phyloP scores from a whole-genome alignment of 352 stramenopile species.

The Aphanomyces stellatus region DNA sequence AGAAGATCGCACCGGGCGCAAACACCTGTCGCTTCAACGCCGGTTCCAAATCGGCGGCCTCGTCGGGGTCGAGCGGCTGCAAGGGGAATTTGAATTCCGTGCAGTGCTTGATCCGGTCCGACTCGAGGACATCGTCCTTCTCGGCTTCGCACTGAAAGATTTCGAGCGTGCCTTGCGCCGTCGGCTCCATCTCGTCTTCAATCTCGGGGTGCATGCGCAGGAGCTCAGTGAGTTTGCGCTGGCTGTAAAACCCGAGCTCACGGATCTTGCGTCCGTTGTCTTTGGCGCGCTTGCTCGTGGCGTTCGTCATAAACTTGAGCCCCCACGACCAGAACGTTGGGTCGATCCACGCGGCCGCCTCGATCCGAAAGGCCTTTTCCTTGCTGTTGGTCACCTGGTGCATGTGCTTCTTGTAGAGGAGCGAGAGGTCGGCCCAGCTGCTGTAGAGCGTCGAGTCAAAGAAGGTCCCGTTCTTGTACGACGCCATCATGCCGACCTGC shows the following conservation, averaged over 20 bases:
- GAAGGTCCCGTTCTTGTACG: constrained; percentile 73
- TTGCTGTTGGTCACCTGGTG: constrained; percentile 9
- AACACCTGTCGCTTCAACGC: constrained; percentile 50
- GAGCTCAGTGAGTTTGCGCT: constrained; percentile 73
- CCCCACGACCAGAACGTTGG: constrained; percentile 84
- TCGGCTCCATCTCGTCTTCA: constrained; percentile 82
- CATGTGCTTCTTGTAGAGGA: constrained; percentile 29
- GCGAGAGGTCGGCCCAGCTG: constrained; percentile 66
- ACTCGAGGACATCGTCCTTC: constrained; percentile 60
- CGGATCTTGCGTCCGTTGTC: constrained; percentile 73
- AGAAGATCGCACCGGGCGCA: constrained; percentile 57
- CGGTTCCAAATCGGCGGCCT: constrained; percentile 62
- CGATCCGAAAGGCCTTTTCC: constrained; percentile 77
- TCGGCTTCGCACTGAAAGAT: constrained; percentile 50
- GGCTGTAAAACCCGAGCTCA: constrained; percentile 79
- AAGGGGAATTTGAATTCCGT: constrained; percentile 72
- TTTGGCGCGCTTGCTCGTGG: constrained; percentile 62
- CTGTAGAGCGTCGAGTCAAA: constrained; percentile 74
- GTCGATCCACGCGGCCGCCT: constrained; percentile 70
- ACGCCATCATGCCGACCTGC: constrained; percentile 70
- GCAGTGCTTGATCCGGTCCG: constrained; percentile 58
- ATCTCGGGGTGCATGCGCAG: constrained; percentile 68
- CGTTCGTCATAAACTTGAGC: constrained; percentile 77
- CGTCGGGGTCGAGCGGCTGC: constrained; percentile 41
- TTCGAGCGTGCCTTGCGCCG: constrained; percentile 73